Conservation (phyloP, 352 stramenopile species). For the Pythium chondricola region DNA sequence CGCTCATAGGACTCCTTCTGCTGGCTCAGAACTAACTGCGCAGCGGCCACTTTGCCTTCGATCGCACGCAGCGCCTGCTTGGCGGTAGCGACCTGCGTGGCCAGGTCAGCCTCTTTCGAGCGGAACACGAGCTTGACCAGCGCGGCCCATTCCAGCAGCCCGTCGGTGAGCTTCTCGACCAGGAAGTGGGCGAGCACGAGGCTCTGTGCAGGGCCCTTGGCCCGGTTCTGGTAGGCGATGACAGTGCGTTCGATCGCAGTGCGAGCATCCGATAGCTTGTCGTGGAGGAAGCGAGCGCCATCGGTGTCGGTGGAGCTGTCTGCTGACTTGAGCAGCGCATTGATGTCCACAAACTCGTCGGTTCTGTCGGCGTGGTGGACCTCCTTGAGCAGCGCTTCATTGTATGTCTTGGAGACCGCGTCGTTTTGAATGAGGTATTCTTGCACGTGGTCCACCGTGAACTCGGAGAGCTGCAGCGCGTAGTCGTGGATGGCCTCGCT, state of each 20-base stretch:
- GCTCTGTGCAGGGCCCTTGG: constrained; percentile 23
- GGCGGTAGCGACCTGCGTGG: constrained; percentile 27
- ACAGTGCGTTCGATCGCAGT: constrained; percentile 33
- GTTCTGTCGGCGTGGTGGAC: constrained; percentile 22
- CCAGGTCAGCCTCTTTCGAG: constrained; percentile 29
- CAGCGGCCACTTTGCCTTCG: constrained; percentile 51
- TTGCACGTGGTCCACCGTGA: constrained; percentile 29
- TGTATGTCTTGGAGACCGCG: constrained; percentile 30
- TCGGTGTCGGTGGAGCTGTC: constrained; percentile 18
- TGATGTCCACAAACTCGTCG: constrained; percentile 21
- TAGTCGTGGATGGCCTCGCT: constrained; percentile 35
- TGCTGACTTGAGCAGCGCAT: background rate
- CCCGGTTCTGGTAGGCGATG: constrained; percentile 32
- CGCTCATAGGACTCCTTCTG: constrained; percentile 63
- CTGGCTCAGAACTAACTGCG: constrained; percentile 49
- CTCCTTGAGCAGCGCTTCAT: constrained; percentile 39
- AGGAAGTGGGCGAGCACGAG: constrained; percentile 40
- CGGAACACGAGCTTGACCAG: constrained; percentile 47
- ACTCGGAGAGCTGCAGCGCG: constrained; percentile 43
- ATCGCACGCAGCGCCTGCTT: constrained; percentile 43
- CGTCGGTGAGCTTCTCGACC: constrained; percentile 38
- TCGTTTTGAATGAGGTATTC: constrained; percentile 31
- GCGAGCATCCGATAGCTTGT: constrained; percentile 28
- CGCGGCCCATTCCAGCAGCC: constrained; percentile 48
- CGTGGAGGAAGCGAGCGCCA: constrained; percentile 29